phyloP scores from a whole-genome alignment of 164 flowering plant species.

The Protea cynaroides region DNA sequence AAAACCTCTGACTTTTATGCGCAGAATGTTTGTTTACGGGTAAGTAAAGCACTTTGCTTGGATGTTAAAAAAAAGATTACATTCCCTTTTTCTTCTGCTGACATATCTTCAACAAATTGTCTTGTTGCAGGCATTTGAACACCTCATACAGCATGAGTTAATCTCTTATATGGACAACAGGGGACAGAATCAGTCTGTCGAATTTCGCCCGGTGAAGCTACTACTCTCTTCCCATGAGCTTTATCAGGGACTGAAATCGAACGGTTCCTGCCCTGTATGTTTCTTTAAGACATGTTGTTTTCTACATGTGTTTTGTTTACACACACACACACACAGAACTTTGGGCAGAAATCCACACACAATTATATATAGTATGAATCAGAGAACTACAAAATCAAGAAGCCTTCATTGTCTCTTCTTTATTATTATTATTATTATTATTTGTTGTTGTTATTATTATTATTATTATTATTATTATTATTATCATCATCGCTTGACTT shows the following conservation, averaged over 20 bases:
- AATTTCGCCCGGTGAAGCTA: conserved; percentile 78
- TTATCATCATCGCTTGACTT: no score
- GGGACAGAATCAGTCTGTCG: conserved; percentile 50
- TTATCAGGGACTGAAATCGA: conserved; percentile 51
- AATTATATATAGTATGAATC: no score
- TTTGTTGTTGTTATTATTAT: no score
- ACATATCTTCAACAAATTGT: neutral
- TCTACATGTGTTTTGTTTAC: neutral
- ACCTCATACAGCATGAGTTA: conserved; percentile 56
- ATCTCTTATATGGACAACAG: conserved; percentile 57
- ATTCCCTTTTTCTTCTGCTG: neutral
- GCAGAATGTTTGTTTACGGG: conserved; percentile 70
- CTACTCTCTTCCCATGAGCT: conserved; percentile 63
- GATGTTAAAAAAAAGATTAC: neutral
- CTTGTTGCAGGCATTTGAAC: conserved; percentile 73
- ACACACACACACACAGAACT: neutral
- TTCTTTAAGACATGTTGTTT: neutral
- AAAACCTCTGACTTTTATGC: conserved; percentile 67
- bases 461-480: no score
- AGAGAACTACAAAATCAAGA: no score
- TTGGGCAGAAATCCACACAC: no score
- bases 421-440: no score
- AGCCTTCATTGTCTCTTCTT: neutral
- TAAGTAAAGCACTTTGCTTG: conserved; percentile 24
- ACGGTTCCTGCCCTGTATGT: conserved; percentile 77